A percentile compares a stretch with the other conserved stretches of the same genome.
These are phyloP conservation scores for Sarocladiaceae sp. DNA, from an alignment of 2,329 filamentous ascomycete genomes.

Conservation along the genomic window DNA sequence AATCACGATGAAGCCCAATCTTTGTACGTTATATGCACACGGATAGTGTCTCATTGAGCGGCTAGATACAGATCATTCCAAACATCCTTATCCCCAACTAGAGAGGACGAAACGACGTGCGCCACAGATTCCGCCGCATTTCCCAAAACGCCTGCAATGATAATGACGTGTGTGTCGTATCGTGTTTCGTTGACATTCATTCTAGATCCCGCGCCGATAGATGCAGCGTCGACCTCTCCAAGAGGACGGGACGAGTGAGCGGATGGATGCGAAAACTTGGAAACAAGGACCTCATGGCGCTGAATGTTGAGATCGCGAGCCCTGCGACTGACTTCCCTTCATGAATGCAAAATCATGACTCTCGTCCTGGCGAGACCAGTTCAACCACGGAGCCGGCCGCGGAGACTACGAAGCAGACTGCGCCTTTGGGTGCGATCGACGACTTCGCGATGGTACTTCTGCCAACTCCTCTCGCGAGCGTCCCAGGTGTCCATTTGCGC, in stretches of 20 bases:
- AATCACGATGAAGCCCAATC: not conserved
- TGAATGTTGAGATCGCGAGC: too few relatives aligned
- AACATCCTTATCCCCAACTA: not conserved
- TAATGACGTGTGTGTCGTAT: not conserved
- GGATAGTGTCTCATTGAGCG: constrained; percentile 5
- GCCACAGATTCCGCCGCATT: constrained; percentile 10
- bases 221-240: not conserved
- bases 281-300: too few relatives aligned
- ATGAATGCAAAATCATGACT: too few relatives aligned
- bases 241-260: not conserved
- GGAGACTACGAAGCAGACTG: constrained; percentile 12
- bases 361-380: not conserved
- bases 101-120: not conserved
- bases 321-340: too few relatives aligned
- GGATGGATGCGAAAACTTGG: too few relatives aligned
- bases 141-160: constrained; percentile 11
- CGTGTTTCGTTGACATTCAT: not conserved
- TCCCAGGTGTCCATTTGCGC: constrained; percentile 48
- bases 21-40: constrained; percentile 2
- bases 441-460: constrained; percentile 33
- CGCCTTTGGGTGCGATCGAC: constrained; percentile 18
- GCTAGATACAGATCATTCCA: constrained; percentile 1
- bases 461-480: constrained; percentile 46
- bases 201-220: not conserved
- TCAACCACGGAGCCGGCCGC: constrained; percentile 9